These are phyloP conservation scores for Raphidocelis subcapitata DNA, from an alignment of 139 green algal species.

Conservation along the genomic window DNA sequence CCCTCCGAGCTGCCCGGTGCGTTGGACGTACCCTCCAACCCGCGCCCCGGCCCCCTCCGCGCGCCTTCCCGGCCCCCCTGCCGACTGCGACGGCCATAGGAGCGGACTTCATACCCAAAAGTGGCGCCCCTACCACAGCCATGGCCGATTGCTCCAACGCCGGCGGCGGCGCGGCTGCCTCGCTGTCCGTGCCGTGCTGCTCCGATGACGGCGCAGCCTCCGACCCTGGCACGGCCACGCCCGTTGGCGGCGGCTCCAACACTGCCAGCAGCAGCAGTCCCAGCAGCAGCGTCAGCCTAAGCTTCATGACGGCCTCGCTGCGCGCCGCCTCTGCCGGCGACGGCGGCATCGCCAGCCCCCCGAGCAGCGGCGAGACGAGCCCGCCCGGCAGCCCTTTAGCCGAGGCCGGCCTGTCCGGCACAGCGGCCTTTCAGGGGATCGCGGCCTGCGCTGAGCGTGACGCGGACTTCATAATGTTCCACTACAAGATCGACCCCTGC, in stretches of 20 bases:
- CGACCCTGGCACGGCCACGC: neutral
- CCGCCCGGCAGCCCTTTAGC: neutral
- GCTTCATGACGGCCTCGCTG: neutral
- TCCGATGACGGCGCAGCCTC: too few species aligned
- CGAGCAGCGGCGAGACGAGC: neutral
- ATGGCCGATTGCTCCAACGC: too few species aligned
- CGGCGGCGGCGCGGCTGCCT: too few species aligned
- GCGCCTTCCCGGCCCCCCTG: too few species aligned
- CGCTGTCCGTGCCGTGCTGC: too few species aligned
- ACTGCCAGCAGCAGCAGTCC: slow-evolving; percentile 26
- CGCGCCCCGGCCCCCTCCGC: too few species aligned
- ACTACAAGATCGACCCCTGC: neutral
- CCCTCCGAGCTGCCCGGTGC: too few species aligned
- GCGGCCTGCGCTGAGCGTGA: neutral
- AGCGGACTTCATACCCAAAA: too few species aligned
- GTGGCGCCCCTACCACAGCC: too few species aligned
- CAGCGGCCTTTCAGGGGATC: neutral
- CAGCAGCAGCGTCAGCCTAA: neutral
- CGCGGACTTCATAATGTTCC: neutral
- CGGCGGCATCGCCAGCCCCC: neutral
- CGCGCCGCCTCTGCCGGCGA: too few species aligned
- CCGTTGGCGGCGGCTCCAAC: neutral
- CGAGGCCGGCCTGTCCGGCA: neutral
- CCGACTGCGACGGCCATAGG: too few species aligned
- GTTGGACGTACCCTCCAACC: too few species aligned